A percentile compares a stretch with the other conserved stretches of the same genome.
Evolutionary conservation across 2,329 filamentous ascomycete genomes (phyloP).

Genomic region (Pseudocercospora vitis): DNA sequence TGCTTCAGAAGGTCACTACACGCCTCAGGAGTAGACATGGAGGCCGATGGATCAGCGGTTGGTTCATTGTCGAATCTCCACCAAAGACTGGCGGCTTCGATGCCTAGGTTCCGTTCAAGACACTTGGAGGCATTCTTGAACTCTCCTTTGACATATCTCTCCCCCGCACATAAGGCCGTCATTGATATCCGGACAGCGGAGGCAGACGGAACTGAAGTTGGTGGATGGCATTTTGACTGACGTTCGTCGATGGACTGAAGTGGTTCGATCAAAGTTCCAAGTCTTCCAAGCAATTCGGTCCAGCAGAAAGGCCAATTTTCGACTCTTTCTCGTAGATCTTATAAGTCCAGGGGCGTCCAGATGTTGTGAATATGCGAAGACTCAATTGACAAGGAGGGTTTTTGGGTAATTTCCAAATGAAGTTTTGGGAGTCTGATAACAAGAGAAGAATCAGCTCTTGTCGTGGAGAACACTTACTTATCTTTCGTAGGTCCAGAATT

Average conservation of each 20-base stretch:
- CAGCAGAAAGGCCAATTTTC: neutral
- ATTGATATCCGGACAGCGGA: neutral
- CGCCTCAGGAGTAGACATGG: neutral
- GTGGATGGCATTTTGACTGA: neutral
- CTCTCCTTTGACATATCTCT: neutral
- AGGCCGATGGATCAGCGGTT: neutral
- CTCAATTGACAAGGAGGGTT: neutral
- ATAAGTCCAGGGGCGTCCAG: neutral
- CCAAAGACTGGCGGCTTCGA: neutral
- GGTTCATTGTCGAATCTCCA: neutral
- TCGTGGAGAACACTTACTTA: no score
- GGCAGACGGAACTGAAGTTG: neutral
- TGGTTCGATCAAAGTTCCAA: slow-evolving; percentile 1
- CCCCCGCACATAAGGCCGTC: neutral
- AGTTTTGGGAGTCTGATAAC: neutral
- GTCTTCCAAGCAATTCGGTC: no score
- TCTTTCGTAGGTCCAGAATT: neutral
- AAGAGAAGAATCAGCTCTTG: neutral
- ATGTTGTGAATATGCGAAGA: neutral
- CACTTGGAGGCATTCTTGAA: neutral
- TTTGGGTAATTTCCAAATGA: slow-evolving; percentile 2
- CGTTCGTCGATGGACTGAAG: slow-evolving; percentile 8
- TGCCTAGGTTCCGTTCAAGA: neutral
- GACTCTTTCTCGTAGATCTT: slow-evolving; percentile 3
- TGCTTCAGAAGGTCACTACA: neutral